Evolutionary conservation across 108 stramenopile species (phyloP).

Genomic region (Fistulifera pelliculosa): DNA sequence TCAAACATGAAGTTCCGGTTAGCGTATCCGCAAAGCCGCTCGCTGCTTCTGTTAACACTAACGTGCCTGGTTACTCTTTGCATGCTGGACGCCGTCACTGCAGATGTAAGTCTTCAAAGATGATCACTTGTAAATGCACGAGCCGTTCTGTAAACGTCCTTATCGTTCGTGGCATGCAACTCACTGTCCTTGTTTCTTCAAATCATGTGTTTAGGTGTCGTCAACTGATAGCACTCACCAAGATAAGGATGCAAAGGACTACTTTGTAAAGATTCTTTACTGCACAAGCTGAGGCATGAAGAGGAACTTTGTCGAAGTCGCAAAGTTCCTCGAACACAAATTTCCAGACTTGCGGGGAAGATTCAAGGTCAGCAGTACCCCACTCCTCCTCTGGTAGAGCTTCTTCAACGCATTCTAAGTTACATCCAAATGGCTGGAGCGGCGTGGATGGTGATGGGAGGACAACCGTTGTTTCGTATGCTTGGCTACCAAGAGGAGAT

Average conservation of each 20-base stretch:
- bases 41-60: too few relatives aligned
- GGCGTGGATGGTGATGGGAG: conserved; percentile 41
- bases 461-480: conserved; percentile 27
- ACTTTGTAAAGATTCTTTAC: conserved; percentile 33
- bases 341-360: conserved; percentile 52
- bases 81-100: too few relatives aligned
- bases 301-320: conserved; percentile 69
- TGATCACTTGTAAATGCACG: too few relatives aligned
- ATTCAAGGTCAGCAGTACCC: conserved; percentile 64
- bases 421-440: conserved; percentile 38
- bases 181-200: conserved; percentile 4
- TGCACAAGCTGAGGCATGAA: conserved; percentile 74
- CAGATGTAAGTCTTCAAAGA: too few relatives aligned
- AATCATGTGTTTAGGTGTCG: too few relatives aligned
- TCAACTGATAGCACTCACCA: too few relatives aligned
- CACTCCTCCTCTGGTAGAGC: conserved; percentile 35
- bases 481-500: conserved; percentile 19
- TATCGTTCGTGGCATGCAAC: too few relatives aligned
- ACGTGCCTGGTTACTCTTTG: too few relatives aligned
- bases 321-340: conserved; percentile 48
- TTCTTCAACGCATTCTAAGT: conserved; percentile 24
- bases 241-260: conserved; percentile 10
- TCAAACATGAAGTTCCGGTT: too few relatives aligned
- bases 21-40: too few relatives aligned
- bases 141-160: too few relatives aligned